phyloP scores from a whole-genome alignment of 129 eudicot genomes.

The carrot (Daucus carota) region DH1_v3.0 NC_030388.2:16648001-16648500 shows the following conservation, averaged over 20 bases:
- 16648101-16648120: slow-evolving; percentile 67
- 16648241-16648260: slow-evolving; percentile 1
- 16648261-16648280: background rate
- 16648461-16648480: background rate
- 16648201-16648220: slow-evolving; percentile 4
- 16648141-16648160: slow-evolving; percentile 90
- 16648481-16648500: background rate
- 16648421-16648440: slow-evolving; percentile 11
- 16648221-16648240: slow-evolving; percentile 2
- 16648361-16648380: slow-evolving; percentile 89
- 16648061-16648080: background rate
- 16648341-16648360: slow-evolving; percentile 73
- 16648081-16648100: background rate
- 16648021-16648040: background rate
- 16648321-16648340: slow-evolving; percentile 77
- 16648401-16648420: slow-evolving; percentile 64
- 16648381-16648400: slow-evolving; percentile 89
- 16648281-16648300: background rate
- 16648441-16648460: background rate
- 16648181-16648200: slow-evolving; percentile 41
- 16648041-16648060: background rate
- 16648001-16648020: background rate
- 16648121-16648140: slow-evolving; percentile 90
- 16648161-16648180: slow-evolving; percentile 88
- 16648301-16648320: slow-evolving; percentile 46